These are phyloP conservation scores for Aspergillus ellipticus DNA, from an alignment of 495 filamentous ascomycete genomes.

Conservation along the genomic window DNA sequence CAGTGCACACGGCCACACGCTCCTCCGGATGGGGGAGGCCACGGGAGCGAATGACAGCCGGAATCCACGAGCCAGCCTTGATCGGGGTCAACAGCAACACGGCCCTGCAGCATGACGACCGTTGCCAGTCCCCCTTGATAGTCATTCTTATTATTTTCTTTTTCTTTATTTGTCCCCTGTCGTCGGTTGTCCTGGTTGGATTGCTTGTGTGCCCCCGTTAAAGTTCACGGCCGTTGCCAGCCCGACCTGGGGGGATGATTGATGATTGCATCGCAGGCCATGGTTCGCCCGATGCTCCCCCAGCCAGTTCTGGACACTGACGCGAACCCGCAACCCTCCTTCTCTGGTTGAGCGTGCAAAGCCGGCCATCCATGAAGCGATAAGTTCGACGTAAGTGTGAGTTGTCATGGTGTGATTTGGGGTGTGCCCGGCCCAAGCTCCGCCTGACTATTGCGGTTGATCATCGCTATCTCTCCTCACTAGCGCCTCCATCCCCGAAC, in stretches of 20 bases:
- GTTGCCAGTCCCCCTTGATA: background rate
- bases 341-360: background rate
- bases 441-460: slow-evolving; percentile 38
- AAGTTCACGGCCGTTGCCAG: background rate
- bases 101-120: background rate
- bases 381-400: slow-evolving; percentile 14
- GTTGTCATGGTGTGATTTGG: slow-evolving; percentile 24
- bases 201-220: background rate
- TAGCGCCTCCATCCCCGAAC: slow-evolving; percentile 20
- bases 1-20: too few relatives aligned
- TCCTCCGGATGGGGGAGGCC: too few relatives aligned
- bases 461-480: slow-evolving; percentile 13
- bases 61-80: background rate
- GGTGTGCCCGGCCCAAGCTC: slow-evolving; percentile 7
- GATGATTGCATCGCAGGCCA: background rate
- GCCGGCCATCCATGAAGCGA: background rate
- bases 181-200: background rate
- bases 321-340: background rate
- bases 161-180: background rate
- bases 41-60: background rate
- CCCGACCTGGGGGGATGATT: too few relatives aligned
- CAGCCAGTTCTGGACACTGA: background rate
- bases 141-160: background rate
- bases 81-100: background rate
- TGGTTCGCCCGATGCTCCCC: background rate